These are phyloP conservation scores for Hypoxylon sp. DNA, from an alignment of 2,329 filamentous ascomycete genomes.

Conservation along the genomic window DNA sequence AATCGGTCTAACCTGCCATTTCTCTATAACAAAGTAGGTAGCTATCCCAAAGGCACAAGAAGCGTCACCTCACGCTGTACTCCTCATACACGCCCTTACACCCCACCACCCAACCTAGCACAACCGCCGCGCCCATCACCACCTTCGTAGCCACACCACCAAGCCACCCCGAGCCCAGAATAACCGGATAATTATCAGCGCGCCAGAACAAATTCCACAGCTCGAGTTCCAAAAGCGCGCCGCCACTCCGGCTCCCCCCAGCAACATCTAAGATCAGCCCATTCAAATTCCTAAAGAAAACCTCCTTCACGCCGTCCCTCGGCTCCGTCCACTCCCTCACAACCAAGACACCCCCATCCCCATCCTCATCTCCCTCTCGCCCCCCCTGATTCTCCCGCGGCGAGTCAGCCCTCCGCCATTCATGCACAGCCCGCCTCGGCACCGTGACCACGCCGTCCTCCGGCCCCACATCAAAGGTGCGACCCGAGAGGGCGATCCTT, in stretches of 20 bases:
- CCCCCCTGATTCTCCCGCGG: constrained; percentile 45
- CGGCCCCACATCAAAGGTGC: constrained; percentile 49
- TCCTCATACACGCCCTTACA: constrained; percentile 44
- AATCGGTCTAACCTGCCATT: not conserved
- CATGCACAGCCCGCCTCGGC: constrained; percentile 58
- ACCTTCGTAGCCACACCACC: constrained; percentile 39
- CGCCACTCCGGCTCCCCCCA: constrained; percentile 9
- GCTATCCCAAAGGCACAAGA: not conserved
- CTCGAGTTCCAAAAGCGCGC: constrained; percentile 41
- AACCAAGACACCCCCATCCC: constrained; percentile 58
- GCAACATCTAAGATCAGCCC: constrained; percentile 55
- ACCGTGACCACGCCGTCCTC: constrained; percentile 55
- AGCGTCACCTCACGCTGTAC: constrained; percentile 23
- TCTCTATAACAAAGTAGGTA: too few species aligned
- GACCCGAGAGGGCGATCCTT: constrained; percentile 52
- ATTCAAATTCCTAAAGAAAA: constrained; percentile 67
- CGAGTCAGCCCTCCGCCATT: constrained; percentile 61
- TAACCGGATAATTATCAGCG: constrained; percentile 48
- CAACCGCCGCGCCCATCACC: constrained; percentile 38
- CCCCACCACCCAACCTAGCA: constrained; percentile 42
- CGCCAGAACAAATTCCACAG: constrained; percentile 48
- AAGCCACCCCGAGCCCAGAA: constrained; percentile 26
- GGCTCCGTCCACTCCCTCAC: constrained; percentile 63
- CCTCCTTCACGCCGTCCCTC: constrained; percentile 60
- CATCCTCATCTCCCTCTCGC: not conserved